A percentile compares a stretch with the other conserved stretches of the same genome.
These are phyloP conservation scores for Triticum urartu DNA, from an alignment of 176 grass and related monocot genomes.

Conservation along the genomic window DNA sequence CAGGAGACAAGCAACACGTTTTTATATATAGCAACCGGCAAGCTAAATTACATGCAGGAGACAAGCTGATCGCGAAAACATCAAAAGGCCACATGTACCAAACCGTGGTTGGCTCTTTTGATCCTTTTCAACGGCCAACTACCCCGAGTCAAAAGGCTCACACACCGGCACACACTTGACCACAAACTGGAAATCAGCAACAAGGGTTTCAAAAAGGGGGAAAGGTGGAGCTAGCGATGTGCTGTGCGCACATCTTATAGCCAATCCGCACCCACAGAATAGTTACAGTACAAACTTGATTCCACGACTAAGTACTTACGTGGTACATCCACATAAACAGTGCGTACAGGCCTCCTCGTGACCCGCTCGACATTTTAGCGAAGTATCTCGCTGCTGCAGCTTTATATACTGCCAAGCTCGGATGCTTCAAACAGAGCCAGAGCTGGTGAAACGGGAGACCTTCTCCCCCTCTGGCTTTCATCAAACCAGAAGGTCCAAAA, in stretches of 20 bases:
- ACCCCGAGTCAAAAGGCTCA: neutral
- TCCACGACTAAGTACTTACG: neutral
- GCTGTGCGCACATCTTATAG: slow-evolving; percentile 18
- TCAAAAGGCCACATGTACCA: too few species aligned
- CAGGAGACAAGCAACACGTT: too few species aligned
- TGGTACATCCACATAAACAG: neutral
- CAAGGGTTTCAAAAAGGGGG: neutral
- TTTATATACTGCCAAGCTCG: neutral
- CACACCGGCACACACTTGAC: neutral
- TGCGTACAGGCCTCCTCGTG: neutral
- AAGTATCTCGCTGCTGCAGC: slow-evolving; percentile 3
- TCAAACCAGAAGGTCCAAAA: slow-evolving; percentile 11
- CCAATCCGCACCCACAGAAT: slow-evolving; percentile 3
- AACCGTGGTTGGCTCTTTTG: neutral
- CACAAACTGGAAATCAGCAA: too few species aligned
- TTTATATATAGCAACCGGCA: too few species aligned
- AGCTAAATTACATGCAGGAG: too few species aligned
- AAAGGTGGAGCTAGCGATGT: slow-evolving; percentile 3
- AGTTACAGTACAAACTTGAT: neutral
- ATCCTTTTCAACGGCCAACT: neutral
- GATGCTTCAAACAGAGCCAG: neutral
- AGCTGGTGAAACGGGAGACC: neutral
- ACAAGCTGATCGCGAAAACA: too few species aligned
- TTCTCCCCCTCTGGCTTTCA: neutral
- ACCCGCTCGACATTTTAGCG: neutral